phyloP scores from a whole-genome alignment of 345 rosid species.

The Moricandia arvensis region DNA sequence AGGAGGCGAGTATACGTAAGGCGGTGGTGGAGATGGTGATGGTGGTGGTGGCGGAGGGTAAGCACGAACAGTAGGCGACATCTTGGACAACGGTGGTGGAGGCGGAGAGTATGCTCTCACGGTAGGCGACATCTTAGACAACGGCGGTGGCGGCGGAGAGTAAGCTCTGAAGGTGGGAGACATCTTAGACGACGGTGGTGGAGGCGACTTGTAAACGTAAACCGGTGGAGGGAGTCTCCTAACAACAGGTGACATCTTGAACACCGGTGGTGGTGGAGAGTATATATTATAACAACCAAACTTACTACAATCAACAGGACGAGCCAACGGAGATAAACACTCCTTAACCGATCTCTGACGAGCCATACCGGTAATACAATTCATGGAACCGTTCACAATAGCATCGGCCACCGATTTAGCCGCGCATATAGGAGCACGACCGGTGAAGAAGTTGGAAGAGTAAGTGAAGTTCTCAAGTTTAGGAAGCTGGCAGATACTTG shows the following conservation, averaged over 20 bases:
- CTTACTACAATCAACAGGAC: constrained; percentile 58
- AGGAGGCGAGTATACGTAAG: constrained; percentile 26
- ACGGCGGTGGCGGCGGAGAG: constrained; percentile 34
- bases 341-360: constrained; percentile 53
- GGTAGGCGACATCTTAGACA: constrained; percentile 39
- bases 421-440: constrained; percentile 58
- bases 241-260: constrained; percentile 34
- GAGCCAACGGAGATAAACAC: constrained; percentile 53
- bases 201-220: constrained; percentile 38
- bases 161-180: constrained; percentile 38
- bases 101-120: constrained; percentile 40
- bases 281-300: constrained; percentile 45
- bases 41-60: constrained; percentile 27
- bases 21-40: constrained; percentile 39
- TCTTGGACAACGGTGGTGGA: constrained; percentile 27
- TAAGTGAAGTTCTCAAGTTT: constrained; percentile 60
- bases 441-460: constrained; percentile 63
- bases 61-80: constrained; percentile 37
- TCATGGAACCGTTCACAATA: constrained; percentile 41
- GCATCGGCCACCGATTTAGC: constrained; percentile 33
- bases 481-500: constrained; percentile 53
- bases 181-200: constrained; percentile 45
- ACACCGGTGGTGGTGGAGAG: constrained; percentile 39
- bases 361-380: constrained; percentile 51
- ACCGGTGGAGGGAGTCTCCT: constrained; percentile 44